Conservation (phyloP, 192 early-diverging fungal species). For the Podila verticillata region DNA sequence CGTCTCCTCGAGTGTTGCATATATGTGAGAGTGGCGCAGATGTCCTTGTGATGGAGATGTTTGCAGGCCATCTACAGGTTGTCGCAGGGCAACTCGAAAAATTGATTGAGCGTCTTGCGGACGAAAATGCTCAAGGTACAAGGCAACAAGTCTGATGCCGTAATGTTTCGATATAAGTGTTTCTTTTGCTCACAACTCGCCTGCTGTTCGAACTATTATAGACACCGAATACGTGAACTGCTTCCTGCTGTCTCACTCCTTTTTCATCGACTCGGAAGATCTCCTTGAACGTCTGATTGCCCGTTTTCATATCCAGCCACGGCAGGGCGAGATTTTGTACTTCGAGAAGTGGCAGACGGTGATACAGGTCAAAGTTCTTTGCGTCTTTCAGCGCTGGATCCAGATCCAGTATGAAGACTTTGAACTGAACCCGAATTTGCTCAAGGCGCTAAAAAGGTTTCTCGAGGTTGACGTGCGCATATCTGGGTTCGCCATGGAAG, state of each 20-base stretch:
- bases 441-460: slow-evolving; percentile 58
- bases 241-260: slow-evolving; percentile 66
- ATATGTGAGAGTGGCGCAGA: slow-evolving; percentile 64
- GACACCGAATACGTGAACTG: slow-evolving; percentile 75
- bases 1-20: slow-evolving; percentile 49
- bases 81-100: slow-evolving; percentile 72
- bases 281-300: slow-evolving; percentile 66
- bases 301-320: slow-evolving; percentile 65
- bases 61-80: slow-evolving; percentile 61
- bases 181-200: too few species aligned
- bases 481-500: slow-evolving; percentile 58
- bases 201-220: slow-evolving; percentile 11
- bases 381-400: slow-evolving; percentile 71
- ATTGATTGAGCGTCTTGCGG: slow-evolving; percentile 67
- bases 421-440: slow-evolving; percentile 49
- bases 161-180: too few species aligned
- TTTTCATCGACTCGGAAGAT: slow-evolving; percentile 66
- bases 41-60: slow-evolving; percentile 69
- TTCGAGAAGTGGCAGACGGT: slow-evolving; percentile 55
- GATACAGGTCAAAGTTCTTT: slow-evolving; percentile 69
- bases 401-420: slow-evolving; percentile 71
- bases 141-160: not conserved
- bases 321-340: slow-evolving; percentile 51
- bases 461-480: slow-evolving; percentile 51
- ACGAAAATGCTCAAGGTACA: slow-evolving; percentile 70